phyloP scores from a whole-genome alignment of 2,329 filamentous ascomycete species.

The Colletotrichum sublineola region DNA sequence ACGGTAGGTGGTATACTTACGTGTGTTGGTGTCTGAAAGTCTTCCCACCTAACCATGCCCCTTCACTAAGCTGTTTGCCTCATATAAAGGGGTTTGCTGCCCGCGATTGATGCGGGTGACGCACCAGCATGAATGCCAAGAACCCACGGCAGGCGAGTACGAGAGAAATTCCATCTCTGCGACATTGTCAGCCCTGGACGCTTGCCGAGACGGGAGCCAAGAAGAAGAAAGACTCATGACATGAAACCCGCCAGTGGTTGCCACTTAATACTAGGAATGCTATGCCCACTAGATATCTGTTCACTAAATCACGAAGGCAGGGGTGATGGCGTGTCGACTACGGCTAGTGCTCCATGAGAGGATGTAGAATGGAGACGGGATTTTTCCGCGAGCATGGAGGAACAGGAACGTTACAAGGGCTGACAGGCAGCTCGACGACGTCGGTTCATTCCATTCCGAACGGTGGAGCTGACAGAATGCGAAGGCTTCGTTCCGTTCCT shows the following conservation, averaged over 20 bases:
- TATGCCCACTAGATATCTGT: neutral
- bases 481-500: neutral
- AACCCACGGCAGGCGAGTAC: neutral
- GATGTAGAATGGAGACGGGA: neutral
- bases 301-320: neutral
- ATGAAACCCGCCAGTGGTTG: neutral
- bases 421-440: neutral
- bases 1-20: neutral
- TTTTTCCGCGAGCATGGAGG: too few species aligned
- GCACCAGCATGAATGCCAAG: neutral
- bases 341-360: too few species aligned
- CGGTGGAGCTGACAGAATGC: neutral
- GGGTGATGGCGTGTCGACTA: too few species aligned
- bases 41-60: neutral
- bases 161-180: too few species aligned
- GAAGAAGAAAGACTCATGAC: neutral
- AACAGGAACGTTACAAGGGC: fast-evolving
- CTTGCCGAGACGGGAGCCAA: neutral
- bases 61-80: neutral
- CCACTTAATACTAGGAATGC: neutral
- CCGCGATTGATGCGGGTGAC: neutral
- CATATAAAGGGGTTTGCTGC: neutral
- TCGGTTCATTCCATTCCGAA: neutral
- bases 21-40: neutral
- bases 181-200: neutral